Evolutionary conservation across 495 filamentous ascomycete genomes (phyloP).

Genomic region (Tuber borchii): DNA sequence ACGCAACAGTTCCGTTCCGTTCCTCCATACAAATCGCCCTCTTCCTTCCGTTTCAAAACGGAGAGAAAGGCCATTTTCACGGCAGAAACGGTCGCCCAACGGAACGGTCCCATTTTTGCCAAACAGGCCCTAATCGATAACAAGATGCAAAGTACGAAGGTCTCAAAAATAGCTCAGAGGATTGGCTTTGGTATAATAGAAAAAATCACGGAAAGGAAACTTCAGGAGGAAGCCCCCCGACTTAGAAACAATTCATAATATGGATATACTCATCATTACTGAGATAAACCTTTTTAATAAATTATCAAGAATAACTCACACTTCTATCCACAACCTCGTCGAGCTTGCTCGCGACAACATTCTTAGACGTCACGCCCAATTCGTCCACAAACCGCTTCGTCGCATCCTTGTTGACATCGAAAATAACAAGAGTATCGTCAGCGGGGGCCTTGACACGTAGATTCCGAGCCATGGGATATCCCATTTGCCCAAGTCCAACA

Average conservation of each 20-base stretch:
- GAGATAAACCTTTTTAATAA: constrained; percentile 9
- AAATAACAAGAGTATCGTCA: constrained; percentile 61
- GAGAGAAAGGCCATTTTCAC: no score
- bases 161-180: constrained; percentile 50
- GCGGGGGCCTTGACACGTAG: constrained; percentile 67
- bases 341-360: constrained; percentile 54
- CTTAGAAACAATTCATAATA: constrained; percentile 43
- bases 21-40: no score
- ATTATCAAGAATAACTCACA: constrained; percentile 52
- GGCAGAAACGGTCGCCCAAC: no score
- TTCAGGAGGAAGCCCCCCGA: constrained; percentile 45
- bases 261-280: constrained; percentile 49
- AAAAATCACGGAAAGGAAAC: constrained; percentile 52
- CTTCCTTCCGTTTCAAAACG: no score
- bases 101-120: no score
- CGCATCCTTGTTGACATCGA: constrained; percentile 64
- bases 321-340: constrained; percentile 62
- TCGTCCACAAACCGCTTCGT: constrained; percentile 57
- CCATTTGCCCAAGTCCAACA: constrained; percentile 83
- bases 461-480: constrained; percentile 84
- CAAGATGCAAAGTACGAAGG: background rate
- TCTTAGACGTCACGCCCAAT: constrained; percentile 42
- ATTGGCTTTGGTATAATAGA: constrained; percentile 54
- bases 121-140: no score
- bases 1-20: no score